Conservation (phyloP, 352 stramenopile species). For the Phytophthora cactorum region DNA sequence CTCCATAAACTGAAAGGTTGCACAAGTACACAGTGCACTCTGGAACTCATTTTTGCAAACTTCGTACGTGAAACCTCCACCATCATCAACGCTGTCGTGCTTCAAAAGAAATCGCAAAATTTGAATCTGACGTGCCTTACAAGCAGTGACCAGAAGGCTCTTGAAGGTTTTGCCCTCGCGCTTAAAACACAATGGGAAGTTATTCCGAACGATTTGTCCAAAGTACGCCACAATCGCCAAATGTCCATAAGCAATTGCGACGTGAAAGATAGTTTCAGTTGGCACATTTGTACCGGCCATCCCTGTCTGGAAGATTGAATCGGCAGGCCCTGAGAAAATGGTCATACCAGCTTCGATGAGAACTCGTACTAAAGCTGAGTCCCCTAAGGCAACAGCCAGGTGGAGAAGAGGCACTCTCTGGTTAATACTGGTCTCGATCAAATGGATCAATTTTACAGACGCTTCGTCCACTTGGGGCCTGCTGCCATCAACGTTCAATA, state of each 20-base stretch:
- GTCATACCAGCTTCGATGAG: conserved; percentile 55
- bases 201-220: conserved; percentile 45
- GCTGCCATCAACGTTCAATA: not conserved
- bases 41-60: conserved; percentile 52
- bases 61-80: conserved; percentile 49
- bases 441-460: conserved; percentile 34
- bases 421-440: conserved; percentile 60
- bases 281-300: conserved; percentile 11
- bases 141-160: conserved; percentile 58
- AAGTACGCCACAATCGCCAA: conserved; percentile 52
- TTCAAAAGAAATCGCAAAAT: conserved; percentile 53
- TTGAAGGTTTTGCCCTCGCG: conserved; percentile 43
- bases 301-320: not conserved
- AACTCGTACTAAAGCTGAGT: conserved; percentile 38
- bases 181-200: conserved; percentile 53
- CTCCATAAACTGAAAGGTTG: conserved; percentile 43
- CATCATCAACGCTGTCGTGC: conserved; percentile 12
- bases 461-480: conserved; percentile 6
- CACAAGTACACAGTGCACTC: conserved; percentile 43
- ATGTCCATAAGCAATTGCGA: conserved; percentile 56
- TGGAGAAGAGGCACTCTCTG: conserved; percentile 46
- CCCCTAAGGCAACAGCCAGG: conserved; percentile 42
- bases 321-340: conserved; percentile 31
- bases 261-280: conserved; percentile 54
- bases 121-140: conserved; percentile 36